Evolutionary conservation across 179 eudicot species (phyloP).

Genomic region (Amaranthus tricolor): DNA sequence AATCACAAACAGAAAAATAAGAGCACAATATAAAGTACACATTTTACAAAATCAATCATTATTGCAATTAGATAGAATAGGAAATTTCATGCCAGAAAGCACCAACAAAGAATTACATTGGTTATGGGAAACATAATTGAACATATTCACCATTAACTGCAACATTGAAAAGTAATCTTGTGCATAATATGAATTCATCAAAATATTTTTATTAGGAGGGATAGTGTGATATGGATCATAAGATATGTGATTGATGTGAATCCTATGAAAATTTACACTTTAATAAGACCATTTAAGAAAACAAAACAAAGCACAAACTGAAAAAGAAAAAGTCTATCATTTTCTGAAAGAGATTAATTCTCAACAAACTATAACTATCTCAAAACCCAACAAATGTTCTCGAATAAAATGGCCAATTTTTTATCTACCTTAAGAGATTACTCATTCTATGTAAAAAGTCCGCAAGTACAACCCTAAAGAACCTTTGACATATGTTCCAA

Average conservation of each 20-base stretch:
- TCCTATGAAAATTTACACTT: background rate
- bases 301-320: background rate
- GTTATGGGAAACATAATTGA: background rate
- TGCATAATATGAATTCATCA: background rate
- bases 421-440: background rate
- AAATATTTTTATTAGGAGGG: background rate
- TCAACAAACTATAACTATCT: background rate
- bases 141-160: background rate
- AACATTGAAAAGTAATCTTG: background rate
- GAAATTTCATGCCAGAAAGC: too few species aligned
- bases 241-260: background rate
- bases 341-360: too few species aligned
- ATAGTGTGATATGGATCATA: background rate
- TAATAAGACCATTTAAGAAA: background rate
- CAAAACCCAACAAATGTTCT: background rate
- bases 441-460: background rate
- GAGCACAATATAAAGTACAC: too few species aligned
- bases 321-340: background rate
- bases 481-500: background rate
- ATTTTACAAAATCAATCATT: too few species aligned
- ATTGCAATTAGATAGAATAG: too few species aligned
- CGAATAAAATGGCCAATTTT: background rate
- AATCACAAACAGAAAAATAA: too few species aligned
- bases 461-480: slow-evolving; percentile 1
- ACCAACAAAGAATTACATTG: too few species aligned